phyloP scores from a whole-genome alignment of 768 basidiomycete species.

The Dentipellis sp. region DNA sequence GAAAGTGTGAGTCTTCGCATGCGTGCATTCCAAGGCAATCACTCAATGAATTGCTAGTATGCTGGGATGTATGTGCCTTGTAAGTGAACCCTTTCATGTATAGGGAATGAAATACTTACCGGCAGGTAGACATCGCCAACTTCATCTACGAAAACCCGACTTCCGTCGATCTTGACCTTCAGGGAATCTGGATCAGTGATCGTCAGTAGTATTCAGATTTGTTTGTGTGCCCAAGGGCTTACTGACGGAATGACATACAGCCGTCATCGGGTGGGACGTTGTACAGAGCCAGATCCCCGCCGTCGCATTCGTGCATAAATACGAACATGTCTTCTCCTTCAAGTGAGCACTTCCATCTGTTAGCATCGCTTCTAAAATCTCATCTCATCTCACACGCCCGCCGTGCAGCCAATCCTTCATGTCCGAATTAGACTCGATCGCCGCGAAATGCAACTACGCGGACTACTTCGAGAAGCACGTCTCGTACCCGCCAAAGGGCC shows the following conservation, averaged over 20 bases:
- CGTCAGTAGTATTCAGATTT: constrained; percentile 34
- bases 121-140: constrained; percentile 55
- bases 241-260: constrained; percentile 21
- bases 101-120: not conserved
- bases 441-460: constrained; percentile 50
- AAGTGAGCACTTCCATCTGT: constrained; percentile 34
- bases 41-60: constrained; percentile 34
- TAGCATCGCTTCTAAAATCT: not conserved
- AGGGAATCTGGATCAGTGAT: constrained; percentile 67
- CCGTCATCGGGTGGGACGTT: constrained; percentile 51
- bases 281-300: constrained; percentile 68
- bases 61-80: constrained; percentile 63
- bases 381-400: not conserved
- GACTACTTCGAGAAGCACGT: constrained; percentile 53
- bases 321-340: constrained; percentile 58
- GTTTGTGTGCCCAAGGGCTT: not conserved
- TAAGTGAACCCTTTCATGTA: constrained; percentile 27
- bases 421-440: constrained; percentile 41
- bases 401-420: constrained; percentile 51
- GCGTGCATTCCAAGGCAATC: not conserved
- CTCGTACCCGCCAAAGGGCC: constrained; percentile 59
- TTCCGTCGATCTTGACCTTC: constrained; percentile 44
- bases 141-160: constrained; percentile 54
- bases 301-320: constrained; percentile 66
- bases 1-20: constrained; percentile 51